A percentile compares a stretch with the other conserved stretches of the same genome.
phyloP scores from a whole-genome alignment of 179 eudicot species.

The Sideroxylon spinosum region DNA sequence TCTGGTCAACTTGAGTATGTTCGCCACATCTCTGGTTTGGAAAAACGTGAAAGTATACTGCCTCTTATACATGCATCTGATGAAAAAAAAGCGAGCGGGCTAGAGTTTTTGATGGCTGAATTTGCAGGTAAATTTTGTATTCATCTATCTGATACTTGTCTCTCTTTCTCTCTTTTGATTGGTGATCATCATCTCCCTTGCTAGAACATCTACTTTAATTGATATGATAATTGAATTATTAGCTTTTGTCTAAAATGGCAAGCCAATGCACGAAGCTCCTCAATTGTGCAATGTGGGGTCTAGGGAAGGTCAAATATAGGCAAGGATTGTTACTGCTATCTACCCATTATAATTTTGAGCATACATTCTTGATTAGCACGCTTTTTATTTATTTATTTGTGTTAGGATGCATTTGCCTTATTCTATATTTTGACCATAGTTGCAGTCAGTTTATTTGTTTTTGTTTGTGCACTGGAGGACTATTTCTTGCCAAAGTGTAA shows the following conservation, averaged over 20 bases:
- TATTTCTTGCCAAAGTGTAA: neutral
- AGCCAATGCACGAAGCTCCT: too few relatives aligned
- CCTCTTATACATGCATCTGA: conserved; percentile 54
- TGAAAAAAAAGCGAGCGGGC: conserved; percentile 76
- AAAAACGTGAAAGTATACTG: conserved; percentile 45
- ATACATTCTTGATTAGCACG: neutral
- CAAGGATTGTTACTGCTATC: neutral
- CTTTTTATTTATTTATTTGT: conserved; percentile 9
- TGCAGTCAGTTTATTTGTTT: neutral
- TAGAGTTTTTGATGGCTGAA: conserved; percentile 85
- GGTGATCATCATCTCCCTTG: neutral
- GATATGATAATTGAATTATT: neutral
- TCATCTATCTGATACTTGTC: neutral
- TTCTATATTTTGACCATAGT: conserved; percentile 1
- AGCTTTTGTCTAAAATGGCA: neutral
- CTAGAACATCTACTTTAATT: neutral
- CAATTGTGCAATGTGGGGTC: too few relatives aligned
- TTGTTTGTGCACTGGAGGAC: neutral
- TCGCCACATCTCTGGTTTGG: conserved; percentile 48
- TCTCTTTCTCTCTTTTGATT: neutral
- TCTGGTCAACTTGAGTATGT: conserved; percentile 65
- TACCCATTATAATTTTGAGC: neutral
- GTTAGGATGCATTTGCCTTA: neutral
- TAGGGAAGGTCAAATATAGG: too few relatives aligned
- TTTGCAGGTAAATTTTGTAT: conserved; percentile 59